A percentile compares a stretch with the other conserved stretches of the same genome.
Evolutionary conservation across 73 alveolate species (phyloP).

Genomic region (Blepharisma stoltei): DNA sequence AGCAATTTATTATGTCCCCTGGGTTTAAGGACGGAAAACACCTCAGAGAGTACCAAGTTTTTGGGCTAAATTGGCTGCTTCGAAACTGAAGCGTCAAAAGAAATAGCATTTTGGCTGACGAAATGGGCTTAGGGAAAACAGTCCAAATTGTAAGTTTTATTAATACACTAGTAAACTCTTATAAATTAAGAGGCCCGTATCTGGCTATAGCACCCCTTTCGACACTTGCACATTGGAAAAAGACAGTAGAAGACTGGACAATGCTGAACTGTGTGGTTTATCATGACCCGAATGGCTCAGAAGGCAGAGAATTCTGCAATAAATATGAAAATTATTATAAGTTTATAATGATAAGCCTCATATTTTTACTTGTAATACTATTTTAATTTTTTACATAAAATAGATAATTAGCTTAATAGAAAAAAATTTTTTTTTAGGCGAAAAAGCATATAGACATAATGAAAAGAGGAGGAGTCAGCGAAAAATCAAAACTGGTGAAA

Average conservation of each 20-base stretch:
- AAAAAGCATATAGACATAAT: slow-evolving; percentile 78
- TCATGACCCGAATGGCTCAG: slow-evolving; percentile 74
- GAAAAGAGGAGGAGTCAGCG: slow-evolving; percentile 59
- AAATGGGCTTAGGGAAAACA: slow-evolving; percentile 99
- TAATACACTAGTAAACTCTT: slow-evolving; percentile 45
- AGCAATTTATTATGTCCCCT: slow-evolving; percentile 21
- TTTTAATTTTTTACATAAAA: neutral
- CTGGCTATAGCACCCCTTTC: slow-evolving; percentile 83
- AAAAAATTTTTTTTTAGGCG: too few species aligned
- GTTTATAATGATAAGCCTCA: neutral
- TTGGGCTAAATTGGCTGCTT: slow-evolving; percentile 94
- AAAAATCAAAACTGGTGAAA: slow-evolving; percentile 66
- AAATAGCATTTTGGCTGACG: slow-evolving; percentile 97
- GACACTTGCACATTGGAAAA: slow-evolving; percentile 88
- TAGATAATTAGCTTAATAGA: too few species aligned
- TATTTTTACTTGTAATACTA: neutral
- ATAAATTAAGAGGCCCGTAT: slow-evolving; percentile 77
- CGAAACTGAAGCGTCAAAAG: slow-evolving; percentile 70
- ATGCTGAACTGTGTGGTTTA: slow-evolving; percentile 72
- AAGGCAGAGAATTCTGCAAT: slow-evolving; percentile 74
- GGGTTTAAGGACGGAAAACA: slow-evolving; percentile 37
- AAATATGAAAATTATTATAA: slow-evolving; percentile 68
- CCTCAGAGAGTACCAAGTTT: slow-evolving; percentile 87
- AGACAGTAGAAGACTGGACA: slow-evolving; percentile 90
- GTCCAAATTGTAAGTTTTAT: slow-evolving; percentile 85